A percentile compares a stretch with the other conserved stretches of the same genome.
Conservation (phyloP, 345 rosid species). For the Linum tenue region DNA sequence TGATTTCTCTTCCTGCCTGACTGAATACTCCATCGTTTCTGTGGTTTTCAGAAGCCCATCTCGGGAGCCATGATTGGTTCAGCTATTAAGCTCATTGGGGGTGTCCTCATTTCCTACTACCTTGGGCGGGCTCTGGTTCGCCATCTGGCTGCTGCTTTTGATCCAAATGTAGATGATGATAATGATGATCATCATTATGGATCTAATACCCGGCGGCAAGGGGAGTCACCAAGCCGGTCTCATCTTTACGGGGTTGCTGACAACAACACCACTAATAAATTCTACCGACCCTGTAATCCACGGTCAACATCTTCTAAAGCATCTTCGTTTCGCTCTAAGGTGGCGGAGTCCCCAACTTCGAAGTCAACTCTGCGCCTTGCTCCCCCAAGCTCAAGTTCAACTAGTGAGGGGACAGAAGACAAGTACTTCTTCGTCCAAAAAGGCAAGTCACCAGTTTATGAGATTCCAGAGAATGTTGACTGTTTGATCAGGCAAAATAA, state of each 20-base stretch:
- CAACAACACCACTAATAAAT: neutral
- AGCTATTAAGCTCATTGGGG: neutral
- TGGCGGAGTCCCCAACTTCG: constrained; percentile 1
- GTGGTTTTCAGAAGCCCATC: no score
- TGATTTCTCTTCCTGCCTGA: no score
- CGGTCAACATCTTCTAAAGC: constrained; percentile 7
- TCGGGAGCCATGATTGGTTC: neutral
- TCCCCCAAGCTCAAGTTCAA: constrained; percentile 3
- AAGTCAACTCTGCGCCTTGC: constrained; percentile 14
- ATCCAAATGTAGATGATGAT: no score
- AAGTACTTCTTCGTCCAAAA: constrained; percentile 4
- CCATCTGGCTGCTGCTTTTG: neutral
- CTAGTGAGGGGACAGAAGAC: neutral
- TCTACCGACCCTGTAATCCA: neutral
- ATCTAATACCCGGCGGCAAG: neutral
- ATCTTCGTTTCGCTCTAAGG: neutral
- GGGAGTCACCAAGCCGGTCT: neutral
- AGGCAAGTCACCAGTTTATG: constrained; percentile 14
- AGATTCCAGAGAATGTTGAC: constrained; percentile 20
- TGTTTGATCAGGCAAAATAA: constrained; percentile 16
- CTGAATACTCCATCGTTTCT: no score
- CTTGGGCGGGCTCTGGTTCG: neutral
- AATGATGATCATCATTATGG: neutral
- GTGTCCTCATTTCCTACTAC: neutral
- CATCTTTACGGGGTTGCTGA: neutral